Base-by-base conservation (phyloP, 345 rosid genomes). In the Rubroshorea leprosula region DNA sequence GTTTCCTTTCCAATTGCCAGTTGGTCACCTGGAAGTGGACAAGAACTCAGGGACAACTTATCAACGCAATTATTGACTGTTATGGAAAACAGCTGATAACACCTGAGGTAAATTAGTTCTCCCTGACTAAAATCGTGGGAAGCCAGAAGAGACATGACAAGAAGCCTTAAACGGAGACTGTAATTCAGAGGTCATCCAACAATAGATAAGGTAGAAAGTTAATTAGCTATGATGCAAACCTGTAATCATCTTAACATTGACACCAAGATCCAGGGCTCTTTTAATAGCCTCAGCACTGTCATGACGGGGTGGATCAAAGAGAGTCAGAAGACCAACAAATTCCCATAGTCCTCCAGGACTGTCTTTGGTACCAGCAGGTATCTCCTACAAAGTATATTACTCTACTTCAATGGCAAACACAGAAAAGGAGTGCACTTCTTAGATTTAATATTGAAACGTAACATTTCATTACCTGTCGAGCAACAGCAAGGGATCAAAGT, bases 1-100 rank as follows among this genome's bases (percentile, higher is more conserved):
- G 98, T 88, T 68, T 91, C 98, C 74, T 91, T 87, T 43, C 73
- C 98, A 50, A 91, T 91, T 13, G 98, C 96, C 51, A 91, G 83
- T 71, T 91, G 96, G 67, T 91, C 98, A 69, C 98, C 92, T 85
- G 51, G 45, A 59, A n/a, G n/a, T n/a, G n/a, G n/a, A 62, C 57
- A 61, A 22, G 23, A 39, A 18, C n/a, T n/a, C n/a, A n/a, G n/a
- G n/a, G n/a, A n/a, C n/a, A n/a, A n/a, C n/a, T n/a, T n/a, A n/a
- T n/a, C n/a, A n/a, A n/a, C n/a, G n/a, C n/a, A n/a, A n/a, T n/a
- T n/a, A n/a, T n/a, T n/a, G n/a, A n/a, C n/a, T n/a, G n/a, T n/a
- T n/a, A n/a, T n/a, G n/a, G n/a, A n/a, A n/a, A n/a, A n/a, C n/a
- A n/a, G n/a, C n/a, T n/a, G 27, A 29, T 29, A 51, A 51, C 0